These are phyloP conservation scores for Aquanectria penicillioides DNA, from an alignment of 2,329 filamentous ascomycete species.

Conservation along the genomic window DNA sequence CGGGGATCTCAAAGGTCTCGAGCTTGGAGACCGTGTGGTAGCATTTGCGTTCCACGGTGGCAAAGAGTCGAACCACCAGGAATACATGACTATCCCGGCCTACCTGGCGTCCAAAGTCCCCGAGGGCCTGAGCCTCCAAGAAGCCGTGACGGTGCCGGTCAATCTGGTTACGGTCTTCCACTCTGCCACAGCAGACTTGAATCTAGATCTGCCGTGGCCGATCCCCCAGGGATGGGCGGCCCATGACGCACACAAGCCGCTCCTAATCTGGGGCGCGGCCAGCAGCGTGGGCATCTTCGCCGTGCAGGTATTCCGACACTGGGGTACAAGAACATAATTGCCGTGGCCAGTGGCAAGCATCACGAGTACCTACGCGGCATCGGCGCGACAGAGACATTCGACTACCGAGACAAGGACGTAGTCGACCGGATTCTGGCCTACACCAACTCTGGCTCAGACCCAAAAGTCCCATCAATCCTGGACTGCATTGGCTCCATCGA, in stretches of 20 bases:
- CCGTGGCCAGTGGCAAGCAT: conserved; percentile 56
- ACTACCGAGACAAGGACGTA: conserved; percentile 54
- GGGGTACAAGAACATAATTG: conserved; percentile 64
- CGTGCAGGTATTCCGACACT: conserved; percentile 61
- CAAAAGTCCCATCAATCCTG: conserved; percentile 56
- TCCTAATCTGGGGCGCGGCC: conserved; percentile 64
- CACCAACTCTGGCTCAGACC: conserved; percentile 9
- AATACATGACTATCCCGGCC: conserved; percentile 62
- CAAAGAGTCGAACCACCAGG: conserved; percentile 64
- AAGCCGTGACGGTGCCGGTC: conserved; percentile 64
- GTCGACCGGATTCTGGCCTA: conserved; percentile 48
- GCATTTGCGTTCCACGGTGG: conserved; percentile 60
- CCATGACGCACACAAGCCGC: conserved; percentile 47
- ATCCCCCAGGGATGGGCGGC: conserved; percentile 54
- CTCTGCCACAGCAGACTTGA: conserved; percentile 59
- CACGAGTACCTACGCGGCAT: conserved; percentile 55
- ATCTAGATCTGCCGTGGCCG: conserved; percentile 66
- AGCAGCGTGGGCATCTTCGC: conserved; percentile 62
- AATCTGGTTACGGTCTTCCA: conserved; percentile 71
- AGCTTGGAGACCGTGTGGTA: conserved; percentile 65
- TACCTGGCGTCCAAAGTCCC: conserved; percentile 60
- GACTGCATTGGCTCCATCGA: conserved; percentile 65
- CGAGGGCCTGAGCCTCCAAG: conserved; percentile 49
- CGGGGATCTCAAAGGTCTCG: conserved; percentile 52
- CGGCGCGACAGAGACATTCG: conserved; percentile 58